Conservation (phyloP, 305 asterid genomes). For the Coffea humblotiana region DNA sequence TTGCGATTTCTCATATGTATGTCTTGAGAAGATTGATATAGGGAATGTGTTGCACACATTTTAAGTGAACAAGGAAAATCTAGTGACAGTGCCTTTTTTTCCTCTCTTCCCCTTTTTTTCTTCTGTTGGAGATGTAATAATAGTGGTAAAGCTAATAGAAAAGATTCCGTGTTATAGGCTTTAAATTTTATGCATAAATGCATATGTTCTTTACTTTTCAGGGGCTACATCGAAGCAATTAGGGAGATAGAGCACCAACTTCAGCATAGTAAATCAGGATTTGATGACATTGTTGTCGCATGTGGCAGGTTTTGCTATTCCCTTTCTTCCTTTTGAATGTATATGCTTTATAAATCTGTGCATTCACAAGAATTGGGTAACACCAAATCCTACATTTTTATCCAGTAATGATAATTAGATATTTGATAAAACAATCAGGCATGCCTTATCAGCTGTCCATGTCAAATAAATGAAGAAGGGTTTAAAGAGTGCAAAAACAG, state of each 20-base stretch:
- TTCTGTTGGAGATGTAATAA: neutral
- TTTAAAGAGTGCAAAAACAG: no score
- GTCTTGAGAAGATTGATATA: no score
- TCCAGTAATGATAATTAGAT: no score
- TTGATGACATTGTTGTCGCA: slow-evolving; percentile 84
- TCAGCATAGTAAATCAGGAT: slow-evolving; percentile 35
- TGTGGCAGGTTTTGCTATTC: slow-evolving; percentile 71
- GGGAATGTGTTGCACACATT: neutral
- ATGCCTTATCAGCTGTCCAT: no score
- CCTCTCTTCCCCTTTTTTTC: no score
- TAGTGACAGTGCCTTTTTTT: no score
- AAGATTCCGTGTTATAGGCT: neutral
- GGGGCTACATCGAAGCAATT: slow-evolving; percentile 96
- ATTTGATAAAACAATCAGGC: no score
- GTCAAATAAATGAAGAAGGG: neutral
- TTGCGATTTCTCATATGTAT: no score
- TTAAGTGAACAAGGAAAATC: neutral
- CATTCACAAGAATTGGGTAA: neutral
- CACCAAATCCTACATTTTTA: neutral
- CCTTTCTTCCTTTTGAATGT: neutral
- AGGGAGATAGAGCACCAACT: slow-evolving; percentile 82
- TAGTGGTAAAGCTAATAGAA: neutral
- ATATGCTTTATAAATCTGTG: neutral
- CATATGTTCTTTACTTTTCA: slow-evolving; percentile 28
- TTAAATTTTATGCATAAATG: neutral